A percentile compares a stretch with the other conserved stretches of the same genome.
Conservation (phyloP, 2,329 filamentous ascomycete species). For the Paramyrothecium sp. region DNA sequence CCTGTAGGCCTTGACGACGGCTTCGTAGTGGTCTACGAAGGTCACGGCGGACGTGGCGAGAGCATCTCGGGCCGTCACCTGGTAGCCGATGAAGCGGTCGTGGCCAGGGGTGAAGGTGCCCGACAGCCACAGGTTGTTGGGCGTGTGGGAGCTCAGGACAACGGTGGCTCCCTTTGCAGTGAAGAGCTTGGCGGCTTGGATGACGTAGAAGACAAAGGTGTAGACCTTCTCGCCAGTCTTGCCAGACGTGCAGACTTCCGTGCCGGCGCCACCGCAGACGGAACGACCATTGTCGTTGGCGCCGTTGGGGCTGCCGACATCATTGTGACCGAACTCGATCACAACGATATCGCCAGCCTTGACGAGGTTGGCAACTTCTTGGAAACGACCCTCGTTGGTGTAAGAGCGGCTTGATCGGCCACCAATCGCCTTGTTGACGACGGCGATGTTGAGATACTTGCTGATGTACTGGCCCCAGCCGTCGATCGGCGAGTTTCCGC, state of each 20-base stretch:
- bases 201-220: conserved; percentile 60
- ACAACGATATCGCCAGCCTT: conserved; percentile 62
- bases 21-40: conserved; percentile 61
- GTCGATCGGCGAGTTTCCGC: conserved; percentile 32
- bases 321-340: conserved; percentile 74
- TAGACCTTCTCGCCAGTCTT: conserved; percentile 47
- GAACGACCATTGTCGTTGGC: conserved; percentile 59
- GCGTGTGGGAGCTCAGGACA: conserved; percentile 56
- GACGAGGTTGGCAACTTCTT: conserved; percentile 50
- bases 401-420: conserved; percentile 67
- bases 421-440: conserved; percentile 63
- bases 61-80: conserved; percentile 36
- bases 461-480: conserved; percentile 64
- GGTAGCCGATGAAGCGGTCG: conserved; percentile 56
- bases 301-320: conserved; percentile 53
- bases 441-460: conserved; percentile 39
- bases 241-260: conserved; percentile 45
- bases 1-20: conserved; percentile 52
- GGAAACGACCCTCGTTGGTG: conserved; percentile 64
- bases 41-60: conserved; percentile 39
- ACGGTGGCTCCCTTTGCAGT: conserved; percentile 58
- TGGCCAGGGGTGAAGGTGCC: conserved; percentile 47
- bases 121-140: conserved; percentile 58
- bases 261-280: conserved; percentile 54
- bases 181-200: conserved; percentile 53